A percentile compares a stretch with the other conserved stretches of the same genome.
These are phyloP conservation scores for Rhinocladiella mackenziei DNA, from an alignment of 2,329 filamentous ascomycete species.

Conservation along the genomic window DNA sequence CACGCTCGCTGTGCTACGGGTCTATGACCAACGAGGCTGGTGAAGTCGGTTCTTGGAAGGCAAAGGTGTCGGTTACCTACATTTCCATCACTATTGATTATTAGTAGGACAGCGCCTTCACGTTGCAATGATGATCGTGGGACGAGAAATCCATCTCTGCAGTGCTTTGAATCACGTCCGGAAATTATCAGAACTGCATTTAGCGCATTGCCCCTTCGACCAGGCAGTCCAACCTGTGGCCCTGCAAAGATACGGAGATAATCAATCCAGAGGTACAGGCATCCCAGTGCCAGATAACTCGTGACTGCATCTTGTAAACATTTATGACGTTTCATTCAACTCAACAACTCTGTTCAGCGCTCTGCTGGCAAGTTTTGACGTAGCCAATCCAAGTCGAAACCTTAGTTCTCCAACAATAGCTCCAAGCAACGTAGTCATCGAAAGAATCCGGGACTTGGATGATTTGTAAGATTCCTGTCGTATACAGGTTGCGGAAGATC, in stretches of 20 bases:
- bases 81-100: background rate
- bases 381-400: background rate
- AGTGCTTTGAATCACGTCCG: constrained; percentile 7
- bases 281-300: constrained; percentile 3
- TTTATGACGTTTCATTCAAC: constrained; percentile 8
- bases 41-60: constrained; percentile 2
- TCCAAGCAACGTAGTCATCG: constrained; percentile 9
- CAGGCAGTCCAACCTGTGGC: constrained; percentile 7
- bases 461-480: constrained; percentile 1
- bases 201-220: constrained; percentile 6
- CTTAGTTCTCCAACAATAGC: constrained; percentile 15
- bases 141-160: constrained; percentile 5
- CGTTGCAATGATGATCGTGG: background rate
- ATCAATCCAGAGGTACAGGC: constrained; percentile 15
- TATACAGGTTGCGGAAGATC: constrained; percentile 1
- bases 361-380: constrained; percentile 4
- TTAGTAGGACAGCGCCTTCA: constrained; percentile 1
- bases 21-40: constrained; percentile 4
- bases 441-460: background rate
- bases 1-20: constrained; percentile 6
- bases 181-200: constrained; percentile 6
- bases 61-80: constrained; percentile 1
- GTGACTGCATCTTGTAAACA: constrained; percentile 15
- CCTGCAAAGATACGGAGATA: constrained; percentile 11
- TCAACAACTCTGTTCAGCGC: background rate